Percentiles rank a stretch among this genome's conserved stretches.
Conservation (phyloP, 768 basidiomycete species). For the Wakefieldia striispora region DNA sequence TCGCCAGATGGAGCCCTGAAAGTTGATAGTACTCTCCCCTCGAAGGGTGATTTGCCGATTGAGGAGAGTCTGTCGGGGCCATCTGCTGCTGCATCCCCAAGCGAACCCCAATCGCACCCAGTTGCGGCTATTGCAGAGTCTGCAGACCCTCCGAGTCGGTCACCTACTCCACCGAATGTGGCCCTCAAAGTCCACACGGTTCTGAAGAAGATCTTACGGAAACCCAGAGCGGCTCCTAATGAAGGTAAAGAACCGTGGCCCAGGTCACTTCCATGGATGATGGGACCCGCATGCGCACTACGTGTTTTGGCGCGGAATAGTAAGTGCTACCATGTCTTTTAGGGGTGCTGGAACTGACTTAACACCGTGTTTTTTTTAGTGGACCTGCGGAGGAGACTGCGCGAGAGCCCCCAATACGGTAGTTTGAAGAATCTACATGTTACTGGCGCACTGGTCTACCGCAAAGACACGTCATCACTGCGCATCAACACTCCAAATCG, state of each 20-base stretch:
- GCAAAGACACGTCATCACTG: background rate
- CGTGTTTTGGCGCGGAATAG: slow-evolving; percentile 3
- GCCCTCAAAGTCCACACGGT: no score
- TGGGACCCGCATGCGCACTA: slow-evolving; percentile 7
- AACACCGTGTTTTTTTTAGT: background rate
- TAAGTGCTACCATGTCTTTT: background rate
- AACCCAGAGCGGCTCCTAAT: no score
- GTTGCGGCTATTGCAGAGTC: background rate
- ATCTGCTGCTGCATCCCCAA: background rate
- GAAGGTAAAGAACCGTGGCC: background rate
- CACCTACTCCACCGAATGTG: no score
- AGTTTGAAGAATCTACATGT: slow-evolving; percentile 3
- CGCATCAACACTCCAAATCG: background rate
- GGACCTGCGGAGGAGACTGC: background rate
- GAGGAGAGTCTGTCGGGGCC: no score
- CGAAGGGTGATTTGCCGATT: no score
- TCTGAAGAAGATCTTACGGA: no score
- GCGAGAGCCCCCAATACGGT: background rate
- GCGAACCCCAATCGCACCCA: background rate
- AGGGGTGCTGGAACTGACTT: background rate
- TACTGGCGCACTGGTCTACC: background rate
- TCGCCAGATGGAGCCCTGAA: no score
- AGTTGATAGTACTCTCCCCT: no score
- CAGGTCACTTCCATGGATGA: background rate
- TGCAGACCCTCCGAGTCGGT: no score